Base-by-base conservation (phyloP, 192 early-diverging fungal genomes). In the Glomus cerebriforme region DNA sequence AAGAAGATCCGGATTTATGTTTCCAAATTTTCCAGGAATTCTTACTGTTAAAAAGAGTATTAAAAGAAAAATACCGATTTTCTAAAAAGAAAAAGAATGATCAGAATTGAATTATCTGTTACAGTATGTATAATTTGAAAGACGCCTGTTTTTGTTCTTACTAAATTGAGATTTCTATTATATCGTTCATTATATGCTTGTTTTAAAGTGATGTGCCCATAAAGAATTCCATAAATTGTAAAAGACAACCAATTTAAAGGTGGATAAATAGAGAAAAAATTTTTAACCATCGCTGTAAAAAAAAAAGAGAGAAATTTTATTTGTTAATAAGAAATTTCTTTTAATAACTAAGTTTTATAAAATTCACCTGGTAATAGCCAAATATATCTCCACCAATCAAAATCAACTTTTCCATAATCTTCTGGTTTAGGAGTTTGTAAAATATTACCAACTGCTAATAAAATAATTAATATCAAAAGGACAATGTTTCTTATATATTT, bases 11-110 rank as follows among this genome's bases (percentile, higher is more conserved):
- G 63, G 63, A 17, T 64, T 64, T 64, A 64, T 64, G 12, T 64
- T 64, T 64, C 63, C 63, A 32, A 64, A 65, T 65, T 65, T 65
- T 31, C 29, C 63, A 19, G 63, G 63, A 65, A 65, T 65, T 65
- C 63, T 27, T 17, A 65, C 32, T 65, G 19, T 3, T 26, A 64
- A 17, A 31, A 64, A 64, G 29, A 64, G 63, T 17, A 17, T 31
- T 17, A 29, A 5, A 34, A 65, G 27, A 17, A 65, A 31, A 12
- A 32, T 19, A 0, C 13, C 26, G 7, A 31, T 31, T 65, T 65
- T 65, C 63, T 65, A 31, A 64, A 32, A 32, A 6, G 3, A 19
- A 29, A 17, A 65, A 17, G 32, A 19, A 65, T 43, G 10, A 43
- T 3, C 39, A 43, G 0, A 9, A 5, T 43, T 9, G 0, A 43